Percentiles rank a stretch among this genome's conserved stretches.
These are phyloP conservation scores for Colletotrichum agaves DNA, from an alignment of 2,329 filamentous ascomycete genomes.

Conservation along the genomic window DNA sequence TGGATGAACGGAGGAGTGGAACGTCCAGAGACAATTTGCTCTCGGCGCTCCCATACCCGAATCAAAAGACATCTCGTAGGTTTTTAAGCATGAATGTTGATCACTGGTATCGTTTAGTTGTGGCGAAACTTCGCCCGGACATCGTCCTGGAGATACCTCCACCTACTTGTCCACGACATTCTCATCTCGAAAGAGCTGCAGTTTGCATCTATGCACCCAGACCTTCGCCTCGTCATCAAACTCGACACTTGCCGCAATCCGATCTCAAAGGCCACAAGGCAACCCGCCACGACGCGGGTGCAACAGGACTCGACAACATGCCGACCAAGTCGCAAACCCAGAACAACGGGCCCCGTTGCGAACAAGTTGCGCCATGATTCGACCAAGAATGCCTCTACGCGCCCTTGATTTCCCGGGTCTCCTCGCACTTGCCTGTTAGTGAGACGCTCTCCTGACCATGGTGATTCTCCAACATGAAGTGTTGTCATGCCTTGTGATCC, in stretches of 20 bases:
- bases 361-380: not conserved
- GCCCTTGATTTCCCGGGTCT: too few relatives aligned
- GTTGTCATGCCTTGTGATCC: not conserved
- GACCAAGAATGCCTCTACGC: not conserved
- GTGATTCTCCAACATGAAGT: not conserved
- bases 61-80: not conserved
- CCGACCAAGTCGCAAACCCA: constrained; percentile 24
- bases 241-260: not conserved
- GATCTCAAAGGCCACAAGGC: not conserved
- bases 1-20: not conserved
- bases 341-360: not conserved
- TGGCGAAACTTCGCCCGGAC: not conserved
- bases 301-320: constrained; percentile 29
- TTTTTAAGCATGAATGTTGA: not conserved
- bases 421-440: not conserved
- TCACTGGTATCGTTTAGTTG: too few relatives aligned
- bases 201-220: not conserved
- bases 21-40: not conserved
- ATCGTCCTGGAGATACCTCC: not conserved
- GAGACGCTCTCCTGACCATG: not conserved
- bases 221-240: not conserved
- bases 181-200: too few relatives aligned
- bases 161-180: not conserved
- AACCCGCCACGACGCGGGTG: constrained; percentile 24
- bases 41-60: not conserved